These are phyloP conservation scores for Rusavskia elegans DNA, from an alignment of 495 filamentous ascomycete species.

Conservation along the genomic window DNA sequence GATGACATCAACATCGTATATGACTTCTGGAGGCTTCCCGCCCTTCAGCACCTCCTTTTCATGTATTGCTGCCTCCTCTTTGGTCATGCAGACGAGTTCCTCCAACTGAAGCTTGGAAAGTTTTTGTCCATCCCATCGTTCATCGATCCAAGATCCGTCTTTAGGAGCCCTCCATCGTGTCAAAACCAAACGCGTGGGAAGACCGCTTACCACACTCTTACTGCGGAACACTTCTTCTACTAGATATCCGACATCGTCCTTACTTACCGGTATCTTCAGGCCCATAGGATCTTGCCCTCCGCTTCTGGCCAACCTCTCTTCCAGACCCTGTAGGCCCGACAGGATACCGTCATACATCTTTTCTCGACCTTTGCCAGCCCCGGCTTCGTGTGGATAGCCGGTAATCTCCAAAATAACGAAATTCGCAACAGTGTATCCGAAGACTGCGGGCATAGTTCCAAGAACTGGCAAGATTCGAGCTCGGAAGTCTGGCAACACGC, in stretches of 20 bases:
- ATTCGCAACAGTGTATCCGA: slow-evolving; percentile 81
- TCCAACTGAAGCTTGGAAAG: slow-evolving; percentile 42
- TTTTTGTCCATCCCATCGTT: slow-evolving; percentile 48
- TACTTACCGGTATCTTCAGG: slow-evolving; percentile 59
- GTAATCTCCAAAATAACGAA: slow-evolving; percentile 78
- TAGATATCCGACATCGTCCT: slow-evolving; percentile 67
- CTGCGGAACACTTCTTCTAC: slow-evolving; percentile 82
- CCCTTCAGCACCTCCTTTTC: slow-evolving; percentile 66
- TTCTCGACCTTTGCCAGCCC: slow-evolving; percentile 58
- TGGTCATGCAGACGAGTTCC: slow-evolving; percentile 89
- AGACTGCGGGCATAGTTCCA: slow-evolving; percentile 93
- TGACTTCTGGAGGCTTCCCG: slow-evolving; percentile 45
- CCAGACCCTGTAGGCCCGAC: slow-evolving; percentile 50
- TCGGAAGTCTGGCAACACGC: slow-evolving; percentile 80
- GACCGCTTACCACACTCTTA: slow-evolving; percentile 65
- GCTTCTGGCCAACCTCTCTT: slow-evolving; percentile 53
- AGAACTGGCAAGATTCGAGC: slow-evolving; percentile 87
- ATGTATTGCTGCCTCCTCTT: slow-evolving; percentile 74
- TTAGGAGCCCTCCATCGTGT: slow-evolving; percentile 56
- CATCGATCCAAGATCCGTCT: slow-evolving; percentile 28
- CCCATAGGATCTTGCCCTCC: slow-evolving; percentile 45
- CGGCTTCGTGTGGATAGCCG: slow-evolving; percentile 75
- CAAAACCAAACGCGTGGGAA: slow-evolving; percentile 61
- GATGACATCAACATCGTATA: slow-evolving; percentile 52
- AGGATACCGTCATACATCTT: slow-evolving; percentile 82